phyloP scores from a whole-genome alignment of 192 early-diverging fungal genomes.

The Dispira simplex region DNA sequence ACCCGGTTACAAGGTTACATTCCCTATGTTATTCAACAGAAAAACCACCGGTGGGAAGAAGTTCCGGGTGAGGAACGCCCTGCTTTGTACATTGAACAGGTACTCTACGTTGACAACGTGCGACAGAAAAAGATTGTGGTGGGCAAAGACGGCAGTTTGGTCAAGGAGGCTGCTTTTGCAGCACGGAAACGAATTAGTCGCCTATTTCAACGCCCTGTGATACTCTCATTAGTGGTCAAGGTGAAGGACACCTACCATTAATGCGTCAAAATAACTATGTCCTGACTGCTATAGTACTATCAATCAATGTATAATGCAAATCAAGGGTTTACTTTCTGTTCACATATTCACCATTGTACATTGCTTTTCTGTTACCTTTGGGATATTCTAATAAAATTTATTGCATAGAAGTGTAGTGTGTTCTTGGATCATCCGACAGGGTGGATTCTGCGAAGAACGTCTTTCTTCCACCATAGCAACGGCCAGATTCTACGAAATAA shows the following conservation, averaged over 20 bases:
- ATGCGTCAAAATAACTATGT: no score
- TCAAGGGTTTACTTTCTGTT: no score
- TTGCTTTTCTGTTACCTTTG: no score
- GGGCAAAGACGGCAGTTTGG: background rate
- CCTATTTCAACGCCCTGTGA: background rate
- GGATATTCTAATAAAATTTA: no score
- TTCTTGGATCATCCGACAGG: no score
- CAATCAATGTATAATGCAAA: no score
- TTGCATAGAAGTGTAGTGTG: no score
- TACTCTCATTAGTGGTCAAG: background rate
- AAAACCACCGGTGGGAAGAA: constrained; percentile 38
- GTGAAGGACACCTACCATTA: background rate
- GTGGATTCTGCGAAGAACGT: no score
- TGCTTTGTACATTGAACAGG: constrained; percentile 34
- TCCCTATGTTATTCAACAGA: constrained; percentile 37
- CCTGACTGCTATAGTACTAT: no score
- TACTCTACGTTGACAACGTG: constrained; percentile 25
- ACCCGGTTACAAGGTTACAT: constrained; percentile 28
- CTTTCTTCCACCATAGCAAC: no score
- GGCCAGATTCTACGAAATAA: no score
- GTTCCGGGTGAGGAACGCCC: constrained; percentile 15
- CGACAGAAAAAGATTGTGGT: constrained; percentile 9
- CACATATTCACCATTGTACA: no score
- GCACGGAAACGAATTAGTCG: background rate
- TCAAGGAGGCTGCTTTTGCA: background rate